Evolutionary conservation across 2,329 filamentous ascomycete genomes (phyloP).

Genomic region (Pseudogymnoascus verrucosus): DNA sequence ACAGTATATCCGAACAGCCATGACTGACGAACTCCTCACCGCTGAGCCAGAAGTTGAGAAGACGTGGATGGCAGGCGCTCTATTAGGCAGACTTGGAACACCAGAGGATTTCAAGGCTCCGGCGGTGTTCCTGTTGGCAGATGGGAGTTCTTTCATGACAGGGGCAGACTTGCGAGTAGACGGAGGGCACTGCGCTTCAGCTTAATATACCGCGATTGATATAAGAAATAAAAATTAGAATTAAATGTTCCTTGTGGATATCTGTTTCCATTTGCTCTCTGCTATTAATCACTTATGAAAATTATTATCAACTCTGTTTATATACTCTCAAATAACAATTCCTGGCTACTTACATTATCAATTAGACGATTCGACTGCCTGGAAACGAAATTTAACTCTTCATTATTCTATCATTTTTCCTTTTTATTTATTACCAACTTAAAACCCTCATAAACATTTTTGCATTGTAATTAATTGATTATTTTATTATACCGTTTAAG

Average conservation of each 20-base stretch:
- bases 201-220: background rate
- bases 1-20: slow-evolving; percentile 38
- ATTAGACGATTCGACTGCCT: background rate
- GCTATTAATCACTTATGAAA: too few species aligned
- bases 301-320: too few species aligned
- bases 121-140: slow-evolving; percentile 56
- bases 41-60: slow-evolving; percentile 23
- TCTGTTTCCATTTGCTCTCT: too few species aligned
- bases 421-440: too few species aligned
- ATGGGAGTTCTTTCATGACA: slow-evolving; percentile 60
- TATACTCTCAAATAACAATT: too few species aligned
- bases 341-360: background rate
- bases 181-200: slow-evolving; percentile 47
- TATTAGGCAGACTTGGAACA: slow-evolving; percentile 60
- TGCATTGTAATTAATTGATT: too few species aligned
- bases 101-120: slow-evolving; percentile 63
- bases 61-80: slow-evolving; percentile 74
- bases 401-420: background rate
- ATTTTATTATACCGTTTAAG: too few species aligned
- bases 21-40: slow-evolving; percentile 39
- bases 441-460: too few species aligned
- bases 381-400: background rate
- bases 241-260: too few species aligned
- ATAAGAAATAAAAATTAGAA: background rate
- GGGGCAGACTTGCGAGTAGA: slow-evolving; percentile 62